A percentile compares a stretch with the other conserved stretches of the same genome.
Evolutionary conservation across 768 basidiomycete genomes (phyloP).

Genomic region (Lactarius psammicola): DNA sequence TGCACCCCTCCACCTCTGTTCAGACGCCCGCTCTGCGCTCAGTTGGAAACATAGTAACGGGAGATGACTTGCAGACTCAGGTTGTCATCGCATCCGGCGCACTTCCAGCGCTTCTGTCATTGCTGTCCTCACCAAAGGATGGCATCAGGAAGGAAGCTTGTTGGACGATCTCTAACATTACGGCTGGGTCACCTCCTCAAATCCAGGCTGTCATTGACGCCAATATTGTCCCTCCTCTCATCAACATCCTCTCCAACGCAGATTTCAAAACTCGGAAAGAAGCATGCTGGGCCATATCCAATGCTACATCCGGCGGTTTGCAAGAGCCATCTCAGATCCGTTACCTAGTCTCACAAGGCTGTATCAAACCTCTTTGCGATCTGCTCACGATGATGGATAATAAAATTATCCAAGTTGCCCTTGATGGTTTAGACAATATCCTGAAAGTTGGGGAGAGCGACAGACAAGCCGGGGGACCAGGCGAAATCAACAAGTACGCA

Average conservation of each 20-base stretch:
- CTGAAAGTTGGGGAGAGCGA: conserved; percentile 97
- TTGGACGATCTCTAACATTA: conserved; percentile 99
- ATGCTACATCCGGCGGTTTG: conserved; percentile 96
- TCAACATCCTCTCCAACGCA: conserved; percentile 96
- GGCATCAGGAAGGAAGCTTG: conserved; percentile 99
- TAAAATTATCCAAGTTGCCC: conserved; percentile 98
- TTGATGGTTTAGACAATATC: conserved; percentile 98
- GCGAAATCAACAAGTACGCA: conserved; percentile 89
- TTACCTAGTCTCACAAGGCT: conserved; percentile 95
- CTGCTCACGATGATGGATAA: conserved; percentile 98
- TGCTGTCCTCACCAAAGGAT: conserved; percentile 95
- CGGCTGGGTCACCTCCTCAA: conserved; percentile 94
- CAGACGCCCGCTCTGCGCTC: conserved; percentile 98
- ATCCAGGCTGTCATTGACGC: conserved; percentile 98
- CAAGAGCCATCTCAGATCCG: conserved; percentile 97
- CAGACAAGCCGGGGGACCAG: conserved; percentile 76
- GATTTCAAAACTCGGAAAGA: conserved; percentile 99
- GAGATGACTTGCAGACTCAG: conserved; percentile 98
- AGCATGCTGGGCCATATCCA: conserved; percentile 99
- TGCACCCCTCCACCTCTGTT: conserved; percentile 92
- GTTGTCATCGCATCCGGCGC: conserved; percentile 98
- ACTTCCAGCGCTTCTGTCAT: conserved; percentile 87
- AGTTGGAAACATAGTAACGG: conserved; percentile 98
- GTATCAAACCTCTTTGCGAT: conserved; percentile 98
- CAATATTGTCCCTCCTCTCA: conserved; percentile 95